Evolutionary conservation across 257 asterid genomes (phyloP), one percentile per base, ranked within the genome.

Genomic region (Oldenlandia corymbosa): DNA sequence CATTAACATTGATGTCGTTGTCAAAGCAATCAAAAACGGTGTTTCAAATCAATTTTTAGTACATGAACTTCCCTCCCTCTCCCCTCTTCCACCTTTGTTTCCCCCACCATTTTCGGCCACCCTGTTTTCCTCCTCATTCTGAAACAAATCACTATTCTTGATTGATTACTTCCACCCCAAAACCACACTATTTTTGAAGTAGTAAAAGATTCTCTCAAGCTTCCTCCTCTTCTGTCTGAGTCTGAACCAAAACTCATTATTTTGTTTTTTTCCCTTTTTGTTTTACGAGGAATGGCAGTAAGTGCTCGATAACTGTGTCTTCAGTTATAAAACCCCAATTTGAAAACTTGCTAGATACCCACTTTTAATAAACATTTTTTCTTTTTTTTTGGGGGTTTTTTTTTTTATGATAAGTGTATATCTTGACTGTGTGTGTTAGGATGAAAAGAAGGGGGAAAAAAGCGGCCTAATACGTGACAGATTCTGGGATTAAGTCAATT

Each of bases 11-110:
- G n/a, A 58, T 75, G 55, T 69, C 67, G 59, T 75, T 64, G 78
- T 84, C 82, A 71, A 65, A 78, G 78, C 82, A 77, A 84, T 77
- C 90, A 71, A 79, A 72, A 77, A 66, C 54, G 69, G 57, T n/a
- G n/a, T n/a, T n/a, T n/a, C n/a, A n/a, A n/a, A n/a, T n/a, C n/a
- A n/a, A n/a, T n/a, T 52, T 70, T 54, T 67, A 63, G 31, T 65
- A 76, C 79, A 62, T 68, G 68, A 76, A 62, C 68, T 71, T 68
- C 85, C 49, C 43, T 68, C 72, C 71, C 61, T 11, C 21, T 2
- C 84, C 43, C 43, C 21, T 6, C 82, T 37, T 43, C 66, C 43
- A 10, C 10, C 43, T 13, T 39, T 18, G 69, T 66, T 75, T 59
- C 62, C 63, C 20, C 60, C 75, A 69, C 45, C 58, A 65, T 76